These are phyloP conservation scores for Oryza glumipatula DNA, from an alignment of 176 grass and related monocot species.

Conservation along the genomic window DNA sequence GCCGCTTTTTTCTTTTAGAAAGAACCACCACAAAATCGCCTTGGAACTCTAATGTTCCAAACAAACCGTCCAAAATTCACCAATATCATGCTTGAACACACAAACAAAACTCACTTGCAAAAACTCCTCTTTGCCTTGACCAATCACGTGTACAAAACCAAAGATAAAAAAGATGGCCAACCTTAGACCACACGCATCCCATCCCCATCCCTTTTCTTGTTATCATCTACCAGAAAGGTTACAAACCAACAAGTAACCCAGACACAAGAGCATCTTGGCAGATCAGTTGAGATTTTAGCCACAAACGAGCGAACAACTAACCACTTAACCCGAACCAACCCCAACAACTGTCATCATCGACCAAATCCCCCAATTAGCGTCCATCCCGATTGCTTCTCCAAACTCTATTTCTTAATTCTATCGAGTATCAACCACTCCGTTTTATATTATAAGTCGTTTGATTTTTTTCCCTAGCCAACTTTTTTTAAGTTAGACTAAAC, in stretches of 20 bases:
- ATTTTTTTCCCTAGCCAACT: too few relatives aligned
- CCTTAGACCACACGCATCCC: neutral
- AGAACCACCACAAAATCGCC: too few relatives aligned
- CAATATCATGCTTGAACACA: too few relatives aligned
- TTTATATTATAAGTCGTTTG: too few relatives aligned
- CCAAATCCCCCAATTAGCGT: neutral
- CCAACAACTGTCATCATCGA: neutral
- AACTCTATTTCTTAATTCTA: too few relatives aligned
- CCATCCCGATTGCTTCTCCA: too few relatives aligned
- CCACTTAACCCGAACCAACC: neutral
- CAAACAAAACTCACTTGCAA: neutral
- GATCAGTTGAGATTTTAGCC: neutral
- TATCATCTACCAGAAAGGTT: neutral
- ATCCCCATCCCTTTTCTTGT: neutral
- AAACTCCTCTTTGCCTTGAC: neutral
- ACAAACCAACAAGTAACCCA: neutral
- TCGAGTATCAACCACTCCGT: too few relatives aligned
- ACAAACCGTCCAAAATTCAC: neutral
- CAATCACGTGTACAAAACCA: neutral
- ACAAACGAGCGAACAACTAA: neutral
- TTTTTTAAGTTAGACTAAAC: too few relatives aligned
- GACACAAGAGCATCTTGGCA: neutral
- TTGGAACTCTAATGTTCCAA: neutral
- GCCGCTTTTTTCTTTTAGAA: too few relatives aligned
- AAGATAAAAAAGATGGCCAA: neutral